A percentile compares a stretch with the other conserved stretches of the same genome.
phyloP scores from a whole-genome alignment of 164 flowering plant genomes.

The Piper betle region DNA sequence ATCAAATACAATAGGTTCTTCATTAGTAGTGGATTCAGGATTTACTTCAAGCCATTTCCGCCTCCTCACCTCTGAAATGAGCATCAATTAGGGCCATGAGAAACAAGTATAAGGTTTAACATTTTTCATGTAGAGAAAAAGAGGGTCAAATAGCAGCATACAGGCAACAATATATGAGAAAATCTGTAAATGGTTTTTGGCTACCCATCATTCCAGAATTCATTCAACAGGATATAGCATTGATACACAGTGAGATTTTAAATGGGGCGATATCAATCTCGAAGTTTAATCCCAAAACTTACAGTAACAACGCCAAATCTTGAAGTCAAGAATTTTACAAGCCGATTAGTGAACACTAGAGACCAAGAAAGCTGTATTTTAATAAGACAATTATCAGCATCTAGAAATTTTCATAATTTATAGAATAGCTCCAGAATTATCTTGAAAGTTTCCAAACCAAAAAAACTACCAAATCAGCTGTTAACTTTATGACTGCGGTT shows the following conservation, averaged over 20 bases:
- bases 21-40: slow-evolving; percentile 83
- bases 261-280: background rate
- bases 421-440: too few relatives aligned
- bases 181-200: background rate
- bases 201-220: background rate
- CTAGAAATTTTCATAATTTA: too few relatives aligned
- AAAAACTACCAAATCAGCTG: too few relatives aligned
- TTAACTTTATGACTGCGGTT: too few relatives aligned
- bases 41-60: slow-evolving; percentile 82
- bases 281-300: too few relatives aligned
- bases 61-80: slow-evolving; percentile 74
- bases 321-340: too few relatives aligned
- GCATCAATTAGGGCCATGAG: too few relatives aligned
- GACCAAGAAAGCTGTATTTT: too few relatives aligned
- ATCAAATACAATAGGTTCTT: slow-evolving; percentile 73
- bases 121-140: background rate
- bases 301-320: too few relatives aligned
- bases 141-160: background rate
- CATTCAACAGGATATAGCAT: background rate
- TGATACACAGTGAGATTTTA: background rate
- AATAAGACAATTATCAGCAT: too few relatives aligned
- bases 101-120: background rate
- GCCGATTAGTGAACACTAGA: too few relatives aligned
- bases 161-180: background rate
- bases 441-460: too few relatives aligned